Base-by-base conservation (phyloP, 768 basidiomycete genomes). In the Xerocomus brunneocitrinus region DNA sequence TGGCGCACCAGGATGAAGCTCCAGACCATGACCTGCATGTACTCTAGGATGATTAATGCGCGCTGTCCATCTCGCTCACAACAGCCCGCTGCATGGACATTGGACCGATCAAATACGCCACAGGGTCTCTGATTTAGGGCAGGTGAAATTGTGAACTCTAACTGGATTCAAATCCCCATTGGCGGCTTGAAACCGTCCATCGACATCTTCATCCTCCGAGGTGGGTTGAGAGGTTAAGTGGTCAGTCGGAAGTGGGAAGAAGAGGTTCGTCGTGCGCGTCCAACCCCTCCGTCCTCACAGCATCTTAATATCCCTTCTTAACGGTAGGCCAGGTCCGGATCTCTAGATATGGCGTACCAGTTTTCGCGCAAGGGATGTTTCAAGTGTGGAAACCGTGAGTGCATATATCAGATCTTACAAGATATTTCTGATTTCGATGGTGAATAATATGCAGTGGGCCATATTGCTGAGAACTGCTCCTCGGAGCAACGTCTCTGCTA, bases 321-420 rank as follows among this genome's bases (percentile, higher is more conserved):
- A 72, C 76, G 73, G 71, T 69, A 67, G 72, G 71, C 67, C 66
- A 67, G 74, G 76, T 70, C 70, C 65, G 73, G 71, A 71, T 71
- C 71, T 60, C 56, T 52, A 63, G 62, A 61, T 61, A 90, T 90
- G 88, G 85, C 88, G 73, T 87, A 79, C 75, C 86, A 87, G 71
- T 84, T 84, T 77, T 82, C 85, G 55, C 85, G 84, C 79, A 92
- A 90, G 76, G 89, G 89, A 59, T 93, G 90, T 69, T 93, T 88
- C 76, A 95, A 92, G 78, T 95, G 92, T 69, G 92, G 92, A 69
- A 92, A 92, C 72, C 79, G 91, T 91, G 70, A 74, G 85, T 82
- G 58, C 36, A 42, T 49, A 44, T 53, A 19, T 19, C 1, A 19
- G 48, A 53, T 41, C 47, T 50, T 59, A 39, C 54, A 50, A 42